phyloP scores from a whole-genome alignment of 2,329 filamentous ascomycete genomes.

The Penicillium sp. region DNA sequence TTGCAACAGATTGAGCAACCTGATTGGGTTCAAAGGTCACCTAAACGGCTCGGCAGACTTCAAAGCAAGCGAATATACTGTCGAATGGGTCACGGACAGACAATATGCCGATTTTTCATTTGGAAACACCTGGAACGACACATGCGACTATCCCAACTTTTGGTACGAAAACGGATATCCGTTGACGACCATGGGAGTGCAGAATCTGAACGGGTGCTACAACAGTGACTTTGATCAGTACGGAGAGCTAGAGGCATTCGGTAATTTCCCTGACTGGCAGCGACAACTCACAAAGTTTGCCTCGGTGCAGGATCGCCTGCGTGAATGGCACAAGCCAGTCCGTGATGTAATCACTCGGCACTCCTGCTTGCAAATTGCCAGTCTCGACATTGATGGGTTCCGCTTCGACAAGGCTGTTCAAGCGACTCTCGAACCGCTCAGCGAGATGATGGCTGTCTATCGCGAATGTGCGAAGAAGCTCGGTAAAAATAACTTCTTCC shows the following conservation, averaged over 20 bases:
- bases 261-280: slow-evolving; percentile 63
- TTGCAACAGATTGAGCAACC: slow-evolving; percentile 51
- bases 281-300: slow-evolving; percentile 67
- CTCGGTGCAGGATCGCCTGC: slow-evolving; percentile 65
- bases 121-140: slow-evolving; percentile 54
- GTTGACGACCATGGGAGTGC: slow-evolving; percentile 49
- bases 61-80: slow-evolving; percentile 56
- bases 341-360: slow-evolving; percentile 59
- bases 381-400: slow-evolving; percentile 65
- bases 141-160: slow-evolving; percentile 62
- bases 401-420: slow-evolving; percentile 68
- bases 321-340: slow-evolving; percentile 63
- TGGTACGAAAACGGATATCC: slow-evolving; percentile 60
- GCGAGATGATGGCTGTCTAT: slow-evolving; percentile 57
- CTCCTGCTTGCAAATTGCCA: slow-evolving; percentile 63
- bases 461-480: slow-evolving; percentile 57
- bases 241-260: slow-evolving; percentile 64
- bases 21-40: slow-evolving; percentile 63
- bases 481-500: slow-evolving; percentile 64
- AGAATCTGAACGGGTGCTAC: slow-evolving; percentile 56
- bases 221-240: slow-evolving; percentile 67
- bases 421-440: slow-evolving; percentile 62
- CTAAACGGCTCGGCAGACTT: slow-evolving; percentile 61
- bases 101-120: slow-evolving; percentile 61
- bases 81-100: slow-evolving; percentile 56